Base-by-base conservation (phyloP, 331 rosid genomes). In the Ulmus americana region DNA sequence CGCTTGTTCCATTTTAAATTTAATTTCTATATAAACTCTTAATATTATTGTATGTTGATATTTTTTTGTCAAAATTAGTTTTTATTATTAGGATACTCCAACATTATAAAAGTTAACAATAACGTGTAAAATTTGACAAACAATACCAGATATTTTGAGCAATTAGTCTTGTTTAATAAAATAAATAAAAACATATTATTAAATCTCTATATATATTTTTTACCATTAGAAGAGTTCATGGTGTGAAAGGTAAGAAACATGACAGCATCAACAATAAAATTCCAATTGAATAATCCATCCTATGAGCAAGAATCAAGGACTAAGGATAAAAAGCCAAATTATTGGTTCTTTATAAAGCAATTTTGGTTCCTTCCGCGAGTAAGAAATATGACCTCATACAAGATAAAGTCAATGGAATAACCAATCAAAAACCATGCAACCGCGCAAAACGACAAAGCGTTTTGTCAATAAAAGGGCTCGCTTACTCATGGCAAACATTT, bases 401-500 rank as follows among this genome's bases (percentile, higher is more conserved):
- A 69, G 73, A 82, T 55, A 53, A 69, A 85, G 98, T 92, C 98
- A 71, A 76, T 39, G 5, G 0, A 71, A 2, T 20, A 63, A 22
- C 98, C 98, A 92, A 88, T 94, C 76, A 77, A 44, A 28, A 82
- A 4, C 60, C 68, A 9, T 28, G 66, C 77, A 41, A 35, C 78
- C 40, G 1, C 62, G 53, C 76, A 79, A 85, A 67, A 82, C 80
- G 95, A 90, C 97, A 79, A 85, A 38, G 73, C 1, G 15, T 56
- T 10, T 55, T 85, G 71, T 46, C 48, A 56, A 83, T 90, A 94
- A 87, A 94, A 90, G 63, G 83, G 46, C 15, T 72, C 70, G 45
- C 47, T 77, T 71, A 69, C 83, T 67, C 75, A 64, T 55, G 78
- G 76, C 74, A 79, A 94, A 90, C 95, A 87, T 90, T 94, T 90